Conservation (phyloP, 1,284 basidiomycete species). For the Fomitopsis palustris region DNA sequence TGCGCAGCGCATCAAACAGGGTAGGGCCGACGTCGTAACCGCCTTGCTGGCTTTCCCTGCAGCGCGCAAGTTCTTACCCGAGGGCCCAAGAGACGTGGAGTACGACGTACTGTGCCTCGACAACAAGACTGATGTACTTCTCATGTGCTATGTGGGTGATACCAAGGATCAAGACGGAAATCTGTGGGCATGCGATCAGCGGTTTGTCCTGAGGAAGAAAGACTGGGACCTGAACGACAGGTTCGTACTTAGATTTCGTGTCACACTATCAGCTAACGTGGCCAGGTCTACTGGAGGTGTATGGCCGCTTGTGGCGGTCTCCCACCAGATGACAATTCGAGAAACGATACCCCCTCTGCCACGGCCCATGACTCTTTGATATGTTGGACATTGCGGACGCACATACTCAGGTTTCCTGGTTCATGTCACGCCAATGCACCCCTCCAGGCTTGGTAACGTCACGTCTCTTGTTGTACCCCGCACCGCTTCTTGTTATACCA, state of each 20-base stretch:
- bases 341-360: conserved; percentile 2
- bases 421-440: too few relatives aligned
- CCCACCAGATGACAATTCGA: conserved; percentile 27
- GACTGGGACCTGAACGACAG: conserved; percentile 28
- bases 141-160: conserved; percentile 18
- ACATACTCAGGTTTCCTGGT: too few relatives aligned
- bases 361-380: background rate
- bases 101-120: conserved; percentile 23
- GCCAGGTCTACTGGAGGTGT: conserved; percentile 15
- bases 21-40: conserved; percentile 16
- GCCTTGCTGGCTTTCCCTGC: conserved; percentile 20
- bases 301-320: conserved; percentile 26
- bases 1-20: conserved; percentile 5
- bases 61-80: conserved; percentile 9
- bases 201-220: conserved; percentile 33
- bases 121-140: conserved; percentile 19
- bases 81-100: conserved; percentile 9
- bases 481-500: too few relatives aligned
- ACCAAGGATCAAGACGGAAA: conserved; percentile 3
- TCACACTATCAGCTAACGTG: background rate
- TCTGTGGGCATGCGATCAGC: conserved; percentile 21
- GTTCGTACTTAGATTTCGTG: conserved; percentile 14
- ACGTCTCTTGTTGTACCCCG: too few relatives aligned
- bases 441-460: too few relatives aligned
- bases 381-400: background rate